Evolutionary conservation across 169 alveolate species (phyloP).

Genomic region (Plasmodium berghei): DNA sequence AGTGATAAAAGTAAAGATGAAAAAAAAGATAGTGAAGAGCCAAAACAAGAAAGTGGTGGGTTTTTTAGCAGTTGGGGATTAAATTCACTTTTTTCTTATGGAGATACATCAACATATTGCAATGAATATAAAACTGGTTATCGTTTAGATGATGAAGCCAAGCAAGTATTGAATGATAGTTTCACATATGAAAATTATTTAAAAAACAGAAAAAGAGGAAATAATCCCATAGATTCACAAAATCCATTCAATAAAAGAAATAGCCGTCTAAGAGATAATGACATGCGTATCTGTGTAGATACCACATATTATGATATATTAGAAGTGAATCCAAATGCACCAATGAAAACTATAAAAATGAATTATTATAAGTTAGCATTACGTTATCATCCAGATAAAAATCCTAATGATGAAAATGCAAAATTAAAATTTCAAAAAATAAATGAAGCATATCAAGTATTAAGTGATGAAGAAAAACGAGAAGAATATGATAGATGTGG

Average conservation of each 20-base stretch:
- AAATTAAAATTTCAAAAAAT: slow-evolving; percentile 83
- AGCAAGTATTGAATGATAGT: neutral
- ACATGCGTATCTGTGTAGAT: slow-evolving; percentile 61
- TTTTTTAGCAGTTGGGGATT: slow-evolving; percentile 18
- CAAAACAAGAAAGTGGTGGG: neutral
- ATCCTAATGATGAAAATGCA: slow-evolving; percentile 82
- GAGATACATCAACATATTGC: neutral
- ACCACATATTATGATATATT: slow-evolving; percentile 79
- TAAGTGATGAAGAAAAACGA: slow-evolving; percentile 78
- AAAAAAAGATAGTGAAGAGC: neutral
- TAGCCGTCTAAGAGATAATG: neutral
- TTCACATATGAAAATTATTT: neutral
- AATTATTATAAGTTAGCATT: slow-evolving; percentile 94
- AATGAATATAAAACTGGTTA: slow-evolving; percentile 57
- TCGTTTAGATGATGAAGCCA: slow-evolving; percentile 44
- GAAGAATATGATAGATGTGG: slow-evolving; percentile 80
- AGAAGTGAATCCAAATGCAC: slow-evolving; percentile 82
- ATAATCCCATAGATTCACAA: neutral
- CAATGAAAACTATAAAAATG: slow-evolving; percentile 90
- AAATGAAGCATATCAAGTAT: slow-evolving; percentile 85
- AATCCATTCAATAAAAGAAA: neutral
- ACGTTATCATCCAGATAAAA: slow-evolving; percentile 95
- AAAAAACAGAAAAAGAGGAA: slow-evolving; percentile 4
- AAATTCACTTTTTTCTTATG: neutral
- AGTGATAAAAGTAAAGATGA: neutral